A percentile compares a stretch with the other conserved stretches of the same genome.
Evolutionary conservation across 805 yeast genomes (phyloP).

Genomic region (Starmerella vaccinii): DNA sequence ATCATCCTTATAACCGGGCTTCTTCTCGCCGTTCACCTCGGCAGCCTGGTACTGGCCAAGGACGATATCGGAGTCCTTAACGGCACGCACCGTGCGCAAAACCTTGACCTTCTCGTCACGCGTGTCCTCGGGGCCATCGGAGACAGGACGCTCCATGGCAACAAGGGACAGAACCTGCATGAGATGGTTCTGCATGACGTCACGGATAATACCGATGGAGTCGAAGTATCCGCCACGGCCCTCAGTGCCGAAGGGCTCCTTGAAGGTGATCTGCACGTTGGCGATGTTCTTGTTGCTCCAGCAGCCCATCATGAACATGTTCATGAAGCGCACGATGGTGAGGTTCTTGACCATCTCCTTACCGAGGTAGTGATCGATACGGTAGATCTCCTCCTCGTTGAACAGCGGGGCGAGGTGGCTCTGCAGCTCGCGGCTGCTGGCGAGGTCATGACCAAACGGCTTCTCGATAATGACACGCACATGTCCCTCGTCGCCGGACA

Average conservation of each 20-base stretch:
- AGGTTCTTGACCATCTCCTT: slow-evolving; percentile 96
- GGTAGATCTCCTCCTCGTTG: slow-evolving; percentile 80
- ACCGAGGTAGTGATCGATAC: slow-evolving; percentile 96
- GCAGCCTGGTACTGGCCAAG: slow-evolving; percentile 83
- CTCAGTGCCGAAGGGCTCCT: slow-evolving; percentile 98
- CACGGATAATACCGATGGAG: slow-evolving; percentile 87
- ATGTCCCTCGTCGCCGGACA: slow-evolving; percentile 47
- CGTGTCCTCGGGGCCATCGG: slow-evolving; percentile 84
- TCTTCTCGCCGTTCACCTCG: slow-evolving; percentile 56
- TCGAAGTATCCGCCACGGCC: slow-evolving; percentile 99
- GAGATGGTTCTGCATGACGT: slow-evolving; percentile 96
- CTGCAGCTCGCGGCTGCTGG: slow-evolving; percentile 68
- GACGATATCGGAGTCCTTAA: slow-evolving; percentile 55
- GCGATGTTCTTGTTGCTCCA: slow-evolving; percentile 78
- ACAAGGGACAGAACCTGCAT: slow-evolving; percentile 83
- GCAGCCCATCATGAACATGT: slow-evolving; percentile 72
- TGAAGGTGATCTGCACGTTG: slow-evolving; percentile 80
- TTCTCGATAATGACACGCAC: slow-evolving; percentile 87
- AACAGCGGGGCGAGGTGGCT: slow-evolving; percentile 69
- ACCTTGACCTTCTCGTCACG: slow-evolving; percentile 95
- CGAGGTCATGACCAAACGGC: slow-evolving; percentile 92
- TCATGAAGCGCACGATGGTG: slow-evolving; percentile 80
- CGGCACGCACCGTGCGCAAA: slow-evolving; percentile 64
- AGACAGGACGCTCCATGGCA: slow-evolving; percentile 91
- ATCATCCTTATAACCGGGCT: slow-evolving; percentile 88